phyloP scores from a whole-genome alignment of 2,329 filamentous ascomycete species.

The Calonectria multiphialidica region DNA sequence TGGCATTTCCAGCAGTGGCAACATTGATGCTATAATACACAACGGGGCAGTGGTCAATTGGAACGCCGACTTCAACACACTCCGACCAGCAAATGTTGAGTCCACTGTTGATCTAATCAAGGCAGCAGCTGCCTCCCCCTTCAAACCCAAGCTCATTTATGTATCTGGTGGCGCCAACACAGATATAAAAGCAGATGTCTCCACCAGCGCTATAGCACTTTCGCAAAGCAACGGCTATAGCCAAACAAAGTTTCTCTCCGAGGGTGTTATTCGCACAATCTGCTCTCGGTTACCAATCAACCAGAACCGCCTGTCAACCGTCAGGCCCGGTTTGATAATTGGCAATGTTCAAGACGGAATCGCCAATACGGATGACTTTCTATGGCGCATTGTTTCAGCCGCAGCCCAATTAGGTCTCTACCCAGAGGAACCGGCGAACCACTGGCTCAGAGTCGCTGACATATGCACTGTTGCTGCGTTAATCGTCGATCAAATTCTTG shows the following conservation, averaged over 20 bases:
- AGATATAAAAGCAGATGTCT: neutral
- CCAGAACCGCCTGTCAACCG: conserved; percentile 29
- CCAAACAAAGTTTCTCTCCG: conserved; percentile 31
- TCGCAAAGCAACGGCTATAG: conserved; percentile 20
- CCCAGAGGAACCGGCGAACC: conserved; percentile 1
- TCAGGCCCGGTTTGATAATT: conserved; percentile 34
- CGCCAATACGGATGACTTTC: conserved; percentile 31
- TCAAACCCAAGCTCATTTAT: conserved; percentile 35
- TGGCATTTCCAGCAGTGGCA: conserved; percentile 53
- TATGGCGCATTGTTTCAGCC: conserved; percentile 28
- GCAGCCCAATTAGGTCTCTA: conserved; percentile 4
- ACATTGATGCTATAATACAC: too few relatives aligned
- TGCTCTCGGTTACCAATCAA: neutral
- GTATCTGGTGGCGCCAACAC: conserved; percentile 37
- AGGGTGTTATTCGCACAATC: conserved; percentile 23
- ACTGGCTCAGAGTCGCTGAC: conserved; percentile 3
- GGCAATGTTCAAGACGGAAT: conserved; percentile 24
- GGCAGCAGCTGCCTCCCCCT: conserved; percentile 21
- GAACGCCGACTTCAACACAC: conserved; percentile 80
- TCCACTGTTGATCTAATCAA: conserved; percentile 35
- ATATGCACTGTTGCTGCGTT: neutral
- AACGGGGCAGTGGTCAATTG: conserved; percentile 85
- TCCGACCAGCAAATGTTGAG: conserved; percentile 79
- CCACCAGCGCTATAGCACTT: neutral
- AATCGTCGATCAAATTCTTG: neutral